Evolutionary conservation across 2,329 filamentous ascomycete genomes (phyloP).

Genomic region (Ceratocystis ficicola): DNA sequence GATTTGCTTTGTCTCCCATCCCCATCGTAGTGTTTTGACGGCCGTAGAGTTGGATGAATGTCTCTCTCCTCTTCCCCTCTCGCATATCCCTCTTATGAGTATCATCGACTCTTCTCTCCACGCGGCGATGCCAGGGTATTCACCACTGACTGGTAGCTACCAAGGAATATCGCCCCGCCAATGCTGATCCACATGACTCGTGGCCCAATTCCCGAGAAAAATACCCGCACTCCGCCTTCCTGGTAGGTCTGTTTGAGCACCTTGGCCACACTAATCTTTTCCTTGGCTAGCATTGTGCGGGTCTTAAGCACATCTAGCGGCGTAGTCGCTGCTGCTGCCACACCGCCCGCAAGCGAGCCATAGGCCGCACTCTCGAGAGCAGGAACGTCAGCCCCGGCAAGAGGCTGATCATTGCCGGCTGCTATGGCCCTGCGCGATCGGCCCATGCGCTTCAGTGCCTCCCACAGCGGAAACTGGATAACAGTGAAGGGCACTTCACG

Average conservation of each 20-base stretch:
- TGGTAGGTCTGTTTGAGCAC: slow-evolving; percentile 54
- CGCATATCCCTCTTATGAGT: background rate
- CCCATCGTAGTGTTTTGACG: background rate
- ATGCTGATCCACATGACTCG: slow-evolving; percentile 89
- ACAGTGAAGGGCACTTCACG: slow-evolving; percentile 95
- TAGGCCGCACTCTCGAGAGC: slow-evolving; percentile 73
- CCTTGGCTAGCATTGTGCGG: slow-evolving; percentile 76
- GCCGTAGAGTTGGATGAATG: background rate
- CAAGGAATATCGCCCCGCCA: slow-evolving; percentile 87
- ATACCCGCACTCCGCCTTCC: slow-evolving; percentile 52
- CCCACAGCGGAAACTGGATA: slow-evolving; percentile 96
- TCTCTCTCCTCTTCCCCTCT: background rate
- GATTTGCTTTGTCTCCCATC: too few species aligned
- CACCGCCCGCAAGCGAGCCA: slow-evolving; percentile 68
- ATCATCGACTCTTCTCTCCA: background rate
- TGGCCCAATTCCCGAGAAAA: slow-evolving; percentile 67
- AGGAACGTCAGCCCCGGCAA: slow-evolving; percentile 38
- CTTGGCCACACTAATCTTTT: slow-evolving; percentile 45
- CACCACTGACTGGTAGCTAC: slow-evolving; percentile 79
- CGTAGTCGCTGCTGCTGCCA: slow-evolving; percentile 81
- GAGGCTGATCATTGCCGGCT: background rate
- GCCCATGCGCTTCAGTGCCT: slow-evolving; percentile 69
- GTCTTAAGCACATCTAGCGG: slow-evolving; percentile 96
- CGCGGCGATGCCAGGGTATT: slow-evolving; percentile 37
- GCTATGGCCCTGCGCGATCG: slow-evolving; percentile 32